These are phyloP conservation scores for Astrothelium subdiscretum DNA, from an alignment of 495 filamentous ascomycete genomes.

Conservation along the genomic window DNA sequence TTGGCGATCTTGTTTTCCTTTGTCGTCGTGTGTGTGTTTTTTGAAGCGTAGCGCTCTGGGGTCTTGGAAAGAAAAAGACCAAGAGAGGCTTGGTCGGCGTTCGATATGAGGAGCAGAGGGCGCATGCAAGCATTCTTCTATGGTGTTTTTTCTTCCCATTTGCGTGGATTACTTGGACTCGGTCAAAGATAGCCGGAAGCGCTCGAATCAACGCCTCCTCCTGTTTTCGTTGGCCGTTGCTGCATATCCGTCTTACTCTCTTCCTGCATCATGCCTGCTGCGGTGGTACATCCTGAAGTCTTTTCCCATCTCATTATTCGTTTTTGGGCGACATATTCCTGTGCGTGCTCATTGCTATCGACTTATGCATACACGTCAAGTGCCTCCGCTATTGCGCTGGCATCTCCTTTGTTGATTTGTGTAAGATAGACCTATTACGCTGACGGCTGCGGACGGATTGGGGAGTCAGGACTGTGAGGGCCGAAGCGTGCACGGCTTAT, in stretches of 20 bases:
- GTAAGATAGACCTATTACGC: not conserved
- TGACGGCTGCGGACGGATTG: not conserved
- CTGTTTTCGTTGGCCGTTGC: not conserved
- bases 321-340: not conserved
- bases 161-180: no score
- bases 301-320: not conserved
- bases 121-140: no score
- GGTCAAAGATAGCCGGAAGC: no score
- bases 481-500: not conserved
- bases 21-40: not conserved
- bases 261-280: not conserved
- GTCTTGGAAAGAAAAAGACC: not conserved
- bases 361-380: not conserved
- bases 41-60: not conserved
- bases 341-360: not conserved
- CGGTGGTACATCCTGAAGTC: not conserved
- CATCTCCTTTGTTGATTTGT: not conserved
- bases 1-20: not conserved
- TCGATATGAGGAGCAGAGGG: no score
- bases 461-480: not conserved
- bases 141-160: no score
- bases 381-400: not conserved
- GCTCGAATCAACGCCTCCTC: no score
- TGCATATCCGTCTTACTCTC: not conserved
- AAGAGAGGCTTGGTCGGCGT: not conserved